These are phyloP conservation scores for Lichina pygmaea DNA, from an alignment of 495 filamentous ascomycete genomes.

Conservation along the genomic window DNA sequence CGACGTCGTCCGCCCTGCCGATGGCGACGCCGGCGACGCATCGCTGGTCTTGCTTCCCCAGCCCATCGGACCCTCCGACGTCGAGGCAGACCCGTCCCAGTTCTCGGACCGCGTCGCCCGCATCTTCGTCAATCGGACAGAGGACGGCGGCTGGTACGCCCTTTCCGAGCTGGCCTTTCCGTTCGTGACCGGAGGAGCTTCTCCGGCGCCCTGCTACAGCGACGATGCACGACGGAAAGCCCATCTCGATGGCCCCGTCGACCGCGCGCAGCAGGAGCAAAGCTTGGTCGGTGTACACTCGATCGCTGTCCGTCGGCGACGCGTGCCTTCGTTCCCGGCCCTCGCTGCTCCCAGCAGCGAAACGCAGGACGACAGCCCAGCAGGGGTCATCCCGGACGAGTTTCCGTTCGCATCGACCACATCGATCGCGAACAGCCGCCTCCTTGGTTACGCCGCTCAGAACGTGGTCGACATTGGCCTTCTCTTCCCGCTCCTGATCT, in stretches of 20 bases:
- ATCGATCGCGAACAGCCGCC: conserved; percentile 3
- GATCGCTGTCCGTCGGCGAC: conserved; percentile 7
- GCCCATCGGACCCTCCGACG: conserved; percentile 38
- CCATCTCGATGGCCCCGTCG: conserved; percentile 15
- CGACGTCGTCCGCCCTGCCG: conserved; percentile 52
- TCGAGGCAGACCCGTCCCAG: conserved; percentile 22
- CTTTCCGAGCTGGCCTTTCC: conserved; percentile 76
- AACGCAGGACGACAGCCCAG: conserved; percentile 16
- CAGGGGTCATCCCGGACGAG: conserved; percentile 3
- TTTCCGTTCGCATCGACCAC: not conserved
- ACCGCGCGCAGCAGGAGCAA: conserved; percentile 18
- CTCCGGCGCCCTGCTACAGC: conserved; percentile 33
- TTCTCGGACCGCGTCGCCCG: conserved; percentile 30
- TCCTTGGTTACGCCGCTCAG: conserved; percentile 19
- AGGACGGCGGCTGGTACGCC: conserved; percentile 74
- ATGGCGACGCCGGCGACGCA: conserved; percentile 26
- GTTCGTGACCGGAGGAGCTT: conserved; percentile 40
- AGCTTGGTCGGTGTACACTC: conserved; percentile 25
- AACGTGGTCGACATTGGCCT: conserved; percentile 26
- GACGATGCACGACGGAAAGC: conserved; percentile 4
- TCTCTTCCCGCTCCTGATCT: conserved; percentile 16
- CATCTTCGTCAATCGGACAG: conserved; percentile 71
- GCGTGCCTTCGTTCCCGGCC: conserved; percentile 8
- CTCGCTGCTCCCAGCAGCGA: conserved; percentile 8
- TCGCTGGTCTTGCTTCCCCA: conserved; percentile 64